Base-by-base conservation (phyloP, 139 green algal genomes). In the Chlamydomonas applanata region DNA sequence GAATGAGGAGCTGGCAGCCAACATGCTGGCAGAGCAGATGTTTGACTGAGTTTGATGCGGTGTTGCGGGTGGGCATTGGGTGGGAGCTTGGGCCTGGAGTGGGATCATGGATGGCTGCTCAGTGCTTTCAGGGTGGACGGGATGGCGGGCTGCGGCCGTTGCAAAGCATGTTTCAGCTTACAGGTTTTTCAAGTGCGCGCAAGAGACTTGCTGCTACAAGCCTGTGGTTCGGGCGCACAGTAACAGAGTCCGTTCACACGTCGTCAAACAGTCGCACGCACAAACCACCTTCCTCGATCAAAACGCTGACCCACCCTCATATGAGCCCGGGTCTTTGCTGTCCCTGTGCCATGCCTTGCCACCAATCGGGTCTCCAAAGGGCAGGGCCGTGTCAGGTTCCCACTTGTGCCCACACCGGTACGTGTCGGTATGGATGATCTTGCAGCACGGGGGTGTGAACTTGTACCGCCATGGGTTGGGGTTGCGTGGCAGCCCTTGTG, bases 1-100 rank as follows among this genome's bases (percentile, higher is more conserved):
- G 76, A 94, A 98, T 72, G 95, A 98, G 82, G 85, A 93, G 73
- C 68, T 98, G 64, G 96, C 96, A n/a, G 96, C 96, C 25, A 99
- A 99, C 82, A 98, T 93, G 83, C 86, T 99, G 57, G 82, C 98
- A 32, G 92, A 99, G 72, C 84, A 93, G 33, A 83, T 81, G 77
- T 81, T 85, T 29, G 81, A 87, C 49, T 83, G 64, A 73, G 61
- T 24, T 36, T 49, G 11, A 19, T 49, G 7, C 7, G 40, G 40
- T 49, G 40, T 49, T 7, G 40, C 7, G 7, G 40, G 40, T 7
- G 40, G 40, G 40, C 11, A 11, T 49, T 49, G 40, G 40, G 7
- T 19, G 11, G 40, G 40, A 11, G 40, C 40, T 7, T 7, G 7
- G 40, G 11, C 40, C 40, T 7, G 40, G 40, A 11, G 7, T 49